phyloP scores from a whole-genome alignment of 306 rosid species.

The Malus fusca region DNA sequence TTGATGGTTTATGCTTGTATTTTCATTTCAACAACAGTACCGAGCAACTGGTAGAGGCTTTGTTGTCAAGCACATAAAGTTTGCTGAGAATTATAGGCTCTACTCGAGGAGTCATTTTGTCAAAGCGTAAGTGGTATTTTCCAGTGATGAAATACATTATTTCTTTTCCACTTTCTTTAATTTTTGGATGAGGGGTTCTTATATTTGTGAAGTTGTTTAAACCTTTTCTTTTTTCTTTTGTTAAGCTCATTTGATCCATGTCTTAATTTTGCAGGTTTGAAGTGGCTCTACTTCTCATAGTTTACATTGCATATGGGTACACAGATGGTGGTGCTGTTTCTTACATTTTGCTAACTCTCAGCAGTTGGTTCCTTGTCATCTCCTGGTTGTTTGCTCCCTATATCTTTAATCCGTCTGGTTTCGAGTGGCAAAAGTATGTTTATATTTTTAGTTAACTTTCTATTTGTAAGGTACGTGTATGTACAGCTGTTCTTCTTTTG shows the following conservation, averaged over 20 bases:
- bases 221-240: background rate
- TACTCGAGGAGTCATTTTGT: conserved; percentile 94
- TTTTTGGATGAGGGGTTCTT: background rate
- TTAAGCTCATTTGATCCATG: background rate
- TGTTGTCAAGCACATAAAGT: conserved; percentile 89
- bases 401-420: conserved; percentile 96
- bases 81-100: conserved; percentile 92
- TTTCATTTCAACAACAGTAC: conserved; percentile 48
- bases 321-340: conserved; percentile 78
- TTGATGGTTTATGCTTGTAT: conserved; percentile 1
- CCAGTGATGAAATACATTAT: background rate
- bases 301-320: conserved; percentile 77
- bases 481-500: background rate
- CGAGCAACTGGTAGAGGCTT: conserved; percentile 99
- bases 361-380: conserved; percentile 99
- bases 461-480: background rate
- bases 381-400: conserved; percentile 99
- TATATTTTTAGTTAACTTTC: background rate
- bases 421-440: conserved; percentile 99
- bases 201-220: background rate
- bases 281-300: conserved; percentile 78
- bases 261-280: conserved; percentile 58
- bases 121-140: conserved; percentile 72
- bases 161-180: background rate
- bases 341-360: conserved; percentile 66